Evolutionary conservation across 2,329 filamentous ascomycete genomes (phyloP).

Genomic region (Zymoseptoria pseudotritici): DNA sequence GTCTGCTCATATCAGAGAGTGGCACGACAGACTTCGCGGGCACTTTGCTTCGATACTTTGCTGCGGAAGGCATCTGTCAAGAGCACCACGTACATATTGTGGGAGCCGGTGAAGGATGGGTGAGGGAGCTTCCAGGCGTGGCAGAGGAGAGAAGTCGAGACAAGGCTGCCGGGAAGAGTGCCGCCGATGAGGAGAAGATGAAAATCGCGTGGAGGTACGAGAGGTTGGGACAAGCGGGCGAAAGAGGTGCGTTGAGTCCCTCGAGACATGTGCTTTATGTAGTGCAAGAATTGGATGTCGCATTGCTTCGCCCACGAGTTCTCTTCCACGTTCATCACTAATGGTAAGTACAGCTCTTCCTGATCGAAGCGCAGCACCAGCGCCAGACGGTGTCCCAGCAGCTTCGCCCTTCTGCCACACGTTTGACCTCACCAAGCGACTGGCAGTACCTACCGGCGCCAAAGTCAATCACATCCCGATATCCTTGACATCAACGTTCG

Average conservation of each 20-base stretch:
- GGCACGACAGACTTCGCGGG: slow-evolving; percentile 93
- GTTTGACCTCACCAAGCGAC: slow-evolving; percentile 47
- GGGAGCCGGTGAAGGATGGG: slow-evolving; percentile 73
- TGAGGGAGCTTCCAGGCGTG: slow-evolving; percentile 72
- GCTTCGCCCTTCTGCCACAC: slow-evolving; percentile 41
- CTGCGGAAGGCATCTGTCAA: slow-evolving; percentile 85
- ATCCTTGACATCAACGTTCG: slow-evolving; percentile 59
- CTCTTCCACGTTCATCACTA: slow-evolving; percentile 4
- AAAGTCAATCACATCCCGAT: slow-evolving; percentile 46
- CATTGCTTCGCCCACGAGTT: background rate
- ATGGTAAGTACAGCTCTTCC: slow-evolving; percentile 26
- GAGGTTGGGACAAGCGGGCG: slow-evolving; percentile 63
- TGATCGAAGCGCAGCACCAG: slow-evolving; percentile 14
- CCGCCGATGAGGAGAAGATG: slow-evolving; percentile 65
- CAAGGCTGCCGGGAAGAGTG: slow-evolving; percentile 34
- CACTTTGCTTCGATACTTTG: slow-evolving; percentile 77
- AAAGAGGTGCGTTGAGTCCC: slow-evolving; percentile 49
- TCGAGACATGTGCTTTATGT: slow-evolving; percentile 6
- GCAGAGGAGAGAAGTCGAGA: slow-evolving; percentile 35
- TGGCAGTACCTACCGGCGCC: slow-evolving; percentile 35
- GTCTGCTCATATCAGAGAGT: slow-evolving; percentile 74
- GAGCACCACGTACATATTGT: slow-evolving; percentile 83
- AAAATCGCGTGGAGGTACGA: slow-evolving; percentile 99
- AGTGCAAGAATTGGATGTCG: slow-evolving; percentile 1
- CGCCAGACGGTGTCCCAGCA: slow-evolving; percentile 2